Evolutionary conservation across 208 protist species (phyloP).

Genomic region (Leishmania mexicana): DNA sequence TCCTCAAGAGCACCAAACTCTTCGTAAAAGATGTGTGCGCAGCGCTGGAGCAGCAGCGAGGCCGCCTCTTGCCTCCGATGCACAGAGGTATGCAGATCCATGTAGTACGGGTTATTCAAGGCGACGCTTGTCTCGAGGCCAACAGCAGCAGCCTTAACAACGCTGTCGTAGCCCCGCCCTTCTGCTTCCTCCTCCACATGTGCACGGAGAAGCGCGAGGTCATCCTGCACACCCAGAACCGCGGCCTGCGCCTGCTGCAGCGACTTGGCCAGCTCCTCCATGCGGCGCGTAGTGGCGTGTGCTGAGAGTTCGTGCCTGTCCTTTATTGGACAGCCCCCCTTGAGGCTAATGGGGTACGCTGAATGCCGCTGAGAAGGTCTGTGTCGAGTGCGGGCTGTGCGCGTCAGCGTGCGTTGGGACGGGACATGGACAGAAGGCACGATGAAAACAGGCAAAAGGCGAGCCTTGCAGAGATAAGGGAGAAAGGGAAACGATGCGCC

Average conservation of each 20-base stretch:
- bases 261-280: constrained; percentile 49
- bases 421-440: background rate
- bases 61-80: constrained; percentile 54
- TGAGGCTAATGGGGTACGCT: background rate
- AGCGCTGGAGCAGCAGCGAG: constrained; percentile 37
- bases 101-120: constrained; percentile 14
- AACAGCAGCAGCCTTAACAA: background rate
- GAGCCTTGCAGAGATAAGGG: background rate
- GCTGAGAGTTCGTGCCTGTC: background rate
- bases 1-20: constrained; percentile 37
- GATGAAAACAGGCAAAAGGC: background rate
- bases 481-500: background rate
- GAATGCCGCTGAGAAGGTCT: background rate
- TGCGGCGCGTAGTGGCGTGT: background rate
- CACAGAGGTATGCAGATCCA: constrained; percentile 29
- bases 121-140: background rate
- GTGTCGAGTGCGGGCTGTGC: background rate
- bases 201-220: constrained; percentile 36
- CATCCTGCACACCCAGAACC: constrained; percentile 39
- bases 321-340: background rate
- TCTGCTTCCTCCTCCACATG: constrained; percentile 22
- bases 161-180: background rate
- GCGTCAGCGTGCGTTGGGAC: background rate
- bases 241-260: constrained; percentile 45
- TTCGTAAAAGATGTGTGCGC: constrained; percentile 29